Base-by-base conservation (phyloP, 1,139 yeast species). In the Suhomyces atakaporum region DNA sequence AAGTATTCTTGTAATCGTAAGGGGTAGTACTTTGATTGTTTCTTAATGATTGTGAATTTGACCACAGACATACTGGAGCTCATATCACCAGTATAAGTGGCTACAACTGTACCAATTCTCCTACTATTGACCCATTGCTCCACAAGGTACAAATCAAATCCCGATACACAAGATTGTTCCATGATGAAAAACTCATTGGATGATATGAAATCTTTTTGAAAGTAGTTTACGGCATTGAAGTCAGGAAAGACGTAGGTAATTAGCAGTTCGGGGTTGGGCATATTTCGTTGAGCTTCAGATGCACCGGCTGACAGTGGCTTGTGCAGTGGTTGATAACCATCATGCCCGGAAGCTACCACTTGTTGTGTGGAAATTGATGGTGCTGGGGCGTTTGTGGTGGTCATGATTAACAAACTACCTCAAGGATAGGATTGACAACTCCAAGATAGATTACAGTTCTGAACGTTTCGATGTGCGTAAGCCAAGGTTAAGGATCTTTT, bases 91-190 rank as follows among this genome's bases (percentile, higher is more conserved):
- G 97, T 90, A 54, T 77, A 92, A 0, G 94, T 79, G 1, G 92
- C 79, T 16, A 90, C 83, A 6, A 85, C 73, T 0, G 83, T 71
- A 23, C 87, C 81, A 15, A 80, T 66, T 36, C 75, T 73, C 26
- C 97, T 67, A 39, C 81, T 81, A 27, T 84, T 74, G 3, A 86
- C 83, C 97, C 98, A 92, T 59, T 90, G 97, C 55, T 92, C 97
- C 9, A 90, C 95, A 31, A 92, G 69, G 53, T 92, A 92, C 18
- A 86, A 75, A 56, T 92, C 97, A 55, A 84, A 87, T 1, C 97
- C 97, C 1, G 66, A 50, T 5, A 80, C 67, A 12, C 62, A 63
- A 1, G 79, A 58, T 37, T 70, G 74, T 27, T 73, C 75, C 36
- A 51, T 53, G 10, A 63, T 42, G 42, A 64, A 66, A 50, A 66